phyloP scores from a whole-genome alignment of 2,329 filamentous ascomycete species.

The Bisporella sp. region DNA sequence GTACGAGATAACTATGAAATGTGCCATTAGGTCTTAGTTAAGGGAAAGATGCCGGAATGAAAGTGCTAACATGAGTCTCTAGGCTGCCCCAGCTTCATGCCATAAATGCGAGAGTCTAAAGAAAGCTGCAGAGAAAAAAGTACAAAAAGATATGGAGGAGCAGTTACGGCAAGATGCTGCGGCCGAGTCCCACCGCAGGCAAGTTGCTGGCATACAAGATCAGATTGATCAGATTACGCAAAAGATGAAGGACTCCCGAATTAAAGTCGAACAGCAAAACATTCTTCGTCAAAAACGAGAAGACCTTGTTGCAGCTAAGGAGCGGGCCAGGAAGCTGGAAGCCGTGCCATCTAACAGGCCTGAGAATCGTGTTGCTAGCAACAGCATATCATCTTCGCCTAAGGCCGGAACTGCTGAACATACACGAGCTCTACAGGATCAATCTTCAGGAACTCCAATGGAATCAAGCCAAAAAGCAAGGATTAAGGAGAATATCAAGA shows the following conservation, averaged over 20 bases:
- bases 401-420: no score
- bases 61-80: conserved; percentile 12
- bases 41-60: no score
- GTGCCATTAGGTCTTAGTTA: no score
- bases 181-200: conserved; percentile 11
- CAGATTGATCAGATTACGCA: conserved; percentile 24
- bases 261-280: conserved; percentile 38
- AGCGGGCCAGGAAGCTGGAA: conserved; percentile 19
- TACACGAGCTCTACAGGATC: background rate
- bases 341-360: background rate
- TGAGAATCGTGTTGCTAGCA: no score
- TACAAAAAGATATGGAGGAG: conserved; percentile 21
- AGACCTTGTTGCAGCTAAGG: conserved; percentile 38
- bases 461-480: conserved; percentile 6
- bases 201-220: conserved; percentile 17
- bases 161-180: conserved; percentile 13
- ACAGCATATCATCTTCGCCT: no score
- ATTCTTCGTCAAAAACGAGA: conserved; percentile 38
- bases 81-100: conserved; percentile 35
- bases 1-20: no score
- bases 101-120: conserved; percentile 44
- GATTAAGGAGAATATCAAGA: conserved; percentile 11
- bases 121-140: conserved; percentile 34
- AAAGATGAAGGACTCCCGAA: conserved; percentile 33
- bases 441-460: background rate